Percentiles rank a stretch among this genome's conserved stretches.
phyloP scores from a whole-genome alignment of 257 asterid genomes.

The Cordia subcordata region DNA sequence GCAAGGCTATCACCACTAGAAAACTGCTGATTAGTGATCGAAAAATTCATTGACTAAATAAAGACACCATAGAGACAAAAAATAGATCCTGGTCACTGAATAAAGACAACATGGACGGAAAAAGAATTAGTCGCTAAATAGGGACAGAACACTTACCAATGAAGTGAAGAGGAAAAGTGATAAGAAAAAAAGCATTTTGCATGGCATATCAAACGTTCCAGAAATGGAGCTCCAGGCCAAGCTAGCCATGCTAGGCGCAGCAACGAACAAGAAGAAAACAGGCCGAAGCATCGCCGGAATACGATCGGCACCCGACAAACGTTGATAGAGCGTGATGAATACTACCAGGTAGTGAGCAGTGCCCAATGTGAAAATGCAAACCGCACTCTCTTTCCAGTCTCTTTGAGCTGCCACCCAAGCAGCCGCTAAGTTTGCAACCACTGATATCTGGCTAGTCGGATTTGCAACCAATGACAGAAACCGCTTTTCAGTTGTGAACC shows the following conservation, averaged over 20 bases:
- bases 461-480: slow-evolving; percentile 43
- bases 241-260: no score
- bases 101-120: no score
- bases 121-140: no score
- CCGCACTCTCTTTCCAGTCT: slow-evolving; percentile 46
- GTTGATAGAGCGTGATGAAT: slow-evolving; percentile 45
- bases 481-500: slow-evolving; percentile 47
- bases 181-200: slow-evolving; percentile 45
- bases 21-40: no score
- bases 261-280: slow-evolving; percentile 37
- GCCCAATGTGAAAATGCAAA: slow-evolving; percentile 38
- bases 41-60: no score
- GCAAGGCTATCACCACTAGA: no score
- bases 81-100: no score
- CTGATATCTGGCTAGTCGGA: slow-evolving; percentile 50
- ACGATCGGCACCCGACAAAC: slow-evolving; percentile 25
- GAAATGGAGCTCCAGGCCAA: slow-evolving; percentile 43
- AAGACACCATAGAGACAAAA: no score
- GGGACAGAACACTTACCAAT: slow-evolving; percentile 38
- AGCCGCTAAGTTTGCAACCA: slow-evolving; percentile 41
- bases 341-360: slow-evolving; percentile 38
- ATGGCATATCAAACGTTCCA: slow-evolving; percentile 31
- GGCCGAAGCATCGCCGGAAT: slow-evolving; percentile 41
- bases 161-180: slow-evolving; percentile 46
- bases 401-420: slow-evolving; percentile 37